These are phyloP conservation scores for Coemansia guatemalensis DNA, from an alignment of 192 early-diverging fungal genomes.

Conservation along the genomic window DNA sequence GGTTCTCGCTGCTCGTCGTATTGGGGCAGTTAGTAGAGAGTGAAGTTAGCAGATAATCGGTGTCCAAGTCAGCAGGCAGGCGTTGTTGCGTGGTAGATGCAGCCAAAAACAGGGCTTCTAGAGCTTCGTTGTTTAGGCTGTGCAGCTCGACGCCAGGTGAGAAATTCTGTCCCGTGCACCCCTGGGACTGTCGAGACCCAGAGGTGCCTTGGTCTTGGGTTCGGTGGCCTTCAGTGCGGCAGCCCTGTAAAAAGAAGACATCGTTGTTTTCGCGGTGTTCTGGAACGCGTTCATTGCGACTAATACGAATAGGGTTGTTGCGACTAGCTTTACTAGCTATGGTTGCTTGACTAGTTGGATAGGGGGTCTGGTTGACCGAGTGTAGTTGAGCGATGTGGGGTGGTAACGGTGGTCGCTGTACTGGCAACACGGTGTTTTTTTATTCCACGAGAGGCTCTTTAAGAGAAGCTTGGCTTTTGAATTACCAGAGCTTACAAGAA, in stretches of 20 bases:
- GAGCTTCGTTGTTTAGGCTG: constrained; percentile 23
- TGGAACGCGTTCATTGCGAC: constrained; percentile 1
- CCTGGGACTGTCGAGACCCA: background rate
- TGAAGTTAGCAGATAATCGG: constrained; percentile 31
- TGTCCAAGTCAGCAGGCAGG: constrained; percentile 41
- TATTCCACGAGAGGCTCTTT: too few relatives aligned
- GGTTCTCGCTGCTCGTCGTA: constrained; percentile 1
- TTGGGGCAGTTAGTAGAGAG: constrained; percentile 8
- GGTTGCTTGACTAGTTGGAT: too few relatives aligned
- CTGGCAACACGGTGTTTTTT: constrained; percentile 21
- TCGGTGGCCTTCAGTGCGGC: constrained; percentile 43
- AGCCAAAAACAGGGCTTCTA: constrained; percentile 23
- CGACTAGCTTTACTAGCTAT: background rate
- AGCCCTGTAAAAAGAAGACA: constrained; percentile 55
- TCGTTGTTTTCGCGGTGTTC: constrained; percentile 4
- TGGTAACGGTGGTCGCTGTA: constrained; percentile 15
- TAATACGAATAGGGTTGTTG: background rate
- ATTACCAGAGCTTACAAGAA: too few relatives aligned
- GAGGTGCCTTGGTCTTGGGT: constrained; percentile 2
- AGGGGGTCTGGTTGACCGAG: too few relatives aligned
- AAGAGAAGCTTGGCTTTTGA: too few relatives aligned
- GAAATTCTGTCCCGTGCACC: background rate
- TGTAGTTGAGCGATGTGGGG: background rate
- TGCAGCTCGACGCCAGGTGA: background rate
- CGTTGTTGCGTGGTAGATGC: constrained; percentile 13